These are phyloP conservation scores for Exophiala mesophila DNA, from an alignment of 2,329 filamentous ascomycete species.

Conservation along the genomic window DNA sequence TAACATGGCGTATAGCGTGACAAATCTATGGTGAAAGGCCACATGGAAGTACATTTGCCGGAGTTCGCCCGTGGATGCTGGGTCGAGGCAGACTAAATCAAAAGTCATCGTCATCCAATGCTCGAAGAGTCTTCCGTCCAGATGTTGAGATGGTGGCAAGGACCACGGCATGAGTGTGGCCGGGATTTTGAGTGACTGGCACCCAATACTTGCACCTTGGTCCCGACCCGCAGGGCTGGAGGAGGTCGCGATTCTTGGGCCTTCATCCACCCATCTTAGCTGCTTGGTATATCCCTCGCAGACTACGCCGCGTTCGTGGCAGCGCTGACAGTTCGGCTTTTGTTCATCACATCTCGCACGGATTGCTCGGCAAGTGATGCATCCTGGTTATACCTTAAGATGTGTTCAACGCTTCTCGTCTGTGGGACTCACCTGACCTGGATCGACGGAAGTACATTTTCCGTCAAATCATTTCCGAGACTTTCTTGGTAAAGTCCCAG, in stretches of 20 bases:
- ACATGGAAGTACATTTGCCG: slow-evolving; percentile 2
- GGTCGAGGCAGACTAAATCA: slow-evolving; percentile 3
- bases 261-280: slow-evolving; percentile 1
- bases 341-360: slow-evolving; percentile 2
- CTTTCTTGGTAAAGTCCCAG: too few species aligned
- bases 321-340: slow-evolving; percentile 1
- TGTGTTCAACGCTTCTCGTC: too few species aligned
- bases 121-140: slow-evolving; percentile 1
- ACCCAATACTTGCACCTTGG: too few species aligned
- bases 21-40: not conserved
- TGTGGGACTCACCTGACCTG: too few species aligned
- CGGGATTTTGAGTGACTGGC: too few species aligned
- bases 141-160: not conserved
- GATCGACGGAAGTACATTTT: slow-evolving; percentile 1
- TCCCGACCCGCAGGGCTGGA: too few species aligned
- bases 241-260: not conserved
- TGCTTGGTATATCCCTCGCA: not conserved
- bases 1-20: slow-evolving; percentile 1
- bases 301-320: not conserved
- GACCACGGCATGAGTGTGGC: not conserved
- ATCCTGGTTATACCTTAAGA: too few species aligned
- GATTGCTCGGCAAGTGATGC: slow-evolving; percentile 3
- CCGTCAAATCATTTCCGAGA: too few species aligned
- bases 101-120: slow-evolving; percentile 5
- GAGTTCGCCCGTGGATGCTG: slow-evolving; percentile 1